Base-by-base conservation (phyloP, 1,139 yeast genomes). In the Candida sp. region DNA sequence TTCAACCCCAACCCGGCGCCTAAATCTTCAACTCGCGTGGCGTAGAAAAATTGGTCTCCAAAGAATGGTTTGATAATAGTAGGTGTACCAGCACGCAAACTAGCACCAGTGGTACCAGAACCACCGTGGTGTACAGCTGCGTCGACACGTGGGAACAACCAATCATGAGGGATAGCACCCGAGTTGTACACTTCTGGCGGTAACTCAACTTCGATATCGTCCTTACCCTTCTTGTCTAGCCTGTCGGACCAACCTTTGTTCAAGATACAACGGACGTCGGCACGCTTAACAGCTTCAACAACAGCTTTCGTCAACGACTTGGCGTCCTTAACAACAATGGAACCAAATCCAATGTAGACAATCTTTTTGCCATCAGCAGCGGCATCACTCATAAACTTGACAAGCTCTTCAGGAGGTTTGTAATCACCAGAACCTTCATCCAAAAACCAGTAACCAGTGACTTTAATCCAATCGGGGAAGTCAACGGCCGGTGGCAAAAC, bases 81-180 rank as follows among this genome's bases (percentile, higher is more conserved):
- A 0, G 98, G 98, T 32, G 89, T 66, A 0, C 98, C 99, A 7
- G 91, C 89, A 54, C 94, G 73, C 50, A 93, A 67, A 3, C 96
- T 81, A 0, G 98, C 97, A 8, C 99, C 99, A 0, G 98, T 92
- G 0, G 98, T 91, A 1, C 99, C 99, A 0, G 97, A 88, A 0
- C 99, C 99, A 37, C 99, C 99, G 67, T 93, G 99, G 63, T 93
- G 99, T 4, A 93, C 97, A 0, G 96, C 97, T 0, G 94, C 98
- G 69, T 93, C 97, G 42, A 94, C 76, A 56, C 83, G 84, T 0
- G 94, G 89, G 68, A 93, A 93, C 42, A 93, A 73, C 98, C 98
- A 94, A 67, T 92, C 97, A 66, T 93, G 99, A 0, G 98, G 97
- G 23, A 90, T 77, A 9, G 86, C 67, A 4, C 94, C 94, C 9